Base-by-base conservation (phyloP, 306 rosid species). In the Dryas drummondii region DNA sequence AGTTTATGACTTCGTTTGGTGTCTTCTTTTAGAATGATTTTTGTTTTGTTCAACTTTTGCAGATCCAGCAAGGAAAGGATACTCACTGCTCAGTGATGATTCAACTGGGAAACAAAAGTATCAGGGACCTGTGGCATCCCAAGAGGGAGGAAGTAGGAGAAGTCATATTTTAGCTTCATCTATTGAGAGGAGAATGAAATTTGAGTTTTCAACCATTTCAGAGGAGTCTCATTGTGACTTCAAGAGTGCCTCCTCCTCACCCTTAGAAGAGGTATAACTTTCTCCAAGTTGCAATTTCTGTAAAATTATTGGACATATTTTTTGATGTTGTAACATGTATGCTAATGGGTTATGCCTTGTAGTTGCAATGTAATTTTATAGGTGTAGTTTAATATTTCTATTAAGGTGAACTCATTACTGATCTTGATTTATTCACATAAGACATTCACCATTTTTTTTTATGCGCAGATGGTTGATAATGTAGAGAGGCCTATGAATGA, bases 251-350 rank as follows among this genome's bases (percentile, higher is more conserved):
- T 87, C 84, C 37, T 86, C 89, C 22, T 22, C 22, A 56, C 72
- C 87, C 55, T 55, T 48, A 59, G 90, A 91, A 86, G 93, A 88
- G 96, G 97, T 90, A 94, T 86, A 87, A 76, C 72, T 88, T 87
- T 88, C 85, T 81, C 81, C 77, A 80, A 83, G 88, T 83, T 88
- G 81, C 84, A 57, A 76, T 80, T 22, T 22, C 0, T 22, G 22
- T 22, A 22, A 22, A 22, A 22, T 22, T 22, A 22, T 22, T 22
- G 22, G 22, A 22, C 22, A 22, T 22, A 22, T 22, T 22, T 22
- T 22, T 22, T 22, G 22, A 22, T 22, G 22, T 22, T 22, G 22
- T 22, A 22, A 22, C 22, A 22, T 22, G 22, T 22, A 22, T 22
- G 22, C 22, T 22, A 22, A 22, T 22, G 22, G 22, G 22, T 22